phyloP scores from a whole-genome alignment of 139 green algal species.

The Chlamydomonas incerta region DNA sequence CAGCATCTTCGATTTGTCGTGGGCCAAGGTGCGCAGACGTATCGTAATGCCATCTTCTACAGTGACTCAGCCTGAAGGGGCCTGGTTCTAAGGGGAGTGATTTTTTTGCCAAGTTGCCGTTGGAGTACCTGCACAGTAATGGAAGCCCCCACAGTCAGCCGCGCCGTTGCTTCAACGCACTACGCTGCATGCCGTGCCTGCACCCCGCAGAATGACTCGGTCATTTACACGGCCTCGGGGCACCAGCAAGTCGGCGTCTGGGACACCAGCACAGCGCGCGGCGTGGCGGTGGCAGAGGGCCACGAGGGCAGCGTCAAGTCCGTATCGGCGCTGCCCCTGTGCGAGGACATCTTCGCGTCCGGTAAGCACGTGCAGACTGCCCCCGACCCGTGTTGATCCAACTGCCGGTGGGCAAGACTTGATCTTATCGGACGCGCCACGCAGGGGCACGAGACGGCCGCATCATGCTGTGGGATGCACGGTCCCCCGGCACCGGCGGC shows the following conservation, averaged over 20 bases:
- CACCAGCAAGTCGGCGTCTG: constrained; percentile 78
- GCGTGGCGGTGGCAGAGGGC: constrained; percentile 61
- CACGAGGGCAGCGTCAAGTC: constrained; percentile 83
- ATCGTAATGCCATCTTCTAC: too few species aligned
- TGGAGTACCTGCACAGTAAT: too few species aligned
- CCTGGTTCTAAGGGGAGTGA: too few species aligned
- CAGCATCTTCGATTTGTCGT: constrained; percentile 86
- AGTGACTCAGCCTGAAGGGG: too few species aligned
- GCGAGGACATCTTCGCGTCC: constrained; percentile 76
- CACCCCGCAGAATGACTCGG: constrained; percentile 50
- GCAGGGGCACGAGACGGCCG: constrained; percentile 78
- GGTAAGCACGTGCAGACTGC: constrained; percentile 53
- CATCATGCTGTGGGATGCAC: constrained; percentile 82
- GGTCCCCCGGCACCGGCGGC: constrained; percentile 31
- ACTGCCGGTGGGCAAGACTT: too few species aligned
- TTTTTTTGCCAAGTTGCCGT: too few species aligned
- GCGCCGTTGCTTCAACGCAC: too few species aligned
- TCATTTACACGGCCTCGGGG: constrained; percentile 81
- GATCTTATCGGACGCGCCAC: too few species aligned
- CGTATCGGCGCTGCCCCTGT: constrained; percentile 51
- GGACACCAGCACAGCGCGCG: constrained; percentile 65
- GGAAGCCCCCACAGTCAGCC: too few species aligned
- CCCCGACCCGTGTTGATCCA: too few species aligned
- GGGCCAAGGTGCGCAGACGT: constrained; percentile 65
- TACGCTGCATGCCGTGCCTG: too few species aligned